A percentile compares a stretch with the other conserved stretches of the same genome.
Evolutionary conservation across 805 yeast species (phyloP).

Genomic region (Wickerhamiella qilinensis): DNA sequence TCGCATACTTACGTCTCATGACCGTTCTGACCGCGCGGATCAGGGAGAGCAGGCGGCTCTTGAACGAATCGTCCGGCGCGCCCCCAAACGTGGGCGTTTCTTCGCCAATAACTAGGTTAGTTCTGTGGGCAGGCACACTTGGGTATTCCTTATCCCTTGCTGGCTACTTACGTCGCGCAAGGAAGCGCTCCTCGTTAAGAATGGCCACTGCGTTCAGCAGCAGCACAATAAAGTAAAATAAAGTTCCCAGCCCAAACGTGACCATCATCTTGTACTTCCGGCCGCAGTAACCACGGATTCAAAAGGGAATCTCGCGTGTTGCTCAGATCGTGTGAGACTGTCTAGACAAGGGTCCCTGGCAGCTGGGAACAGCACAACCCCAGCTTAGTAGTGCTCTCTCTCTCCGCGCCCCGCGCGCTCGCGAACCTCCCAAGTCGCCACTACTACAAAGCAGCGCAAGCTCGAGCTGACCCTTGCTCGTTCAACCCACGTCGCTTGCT

Average conservation of each 20-base stretch:
- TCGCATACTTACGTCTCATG: slow-evolving; percentile 36
- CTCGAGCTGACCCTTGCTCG: too few relatives aligned
- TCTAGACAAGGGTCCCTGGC: too few relatives aligned
- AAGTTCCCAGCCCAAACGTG: slow-evolving; percentile 25
- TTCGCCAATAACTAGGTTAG: slow-evolving; percentile 26
- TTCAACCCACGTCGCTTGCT: too few relatives aligned
- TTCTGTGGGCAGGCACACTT: neutral
- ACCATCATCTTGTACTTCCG: too few relatives aligned
- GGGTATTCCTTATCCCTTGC: neutral
- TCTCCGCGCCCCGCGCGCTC: too few relatives aligned
- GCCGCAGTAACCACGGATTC: too few relatives aligned
- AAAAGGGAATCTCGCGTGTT: too few relatives aligned
- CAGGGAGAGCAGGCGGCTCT: slow-evolving; percentile 42
- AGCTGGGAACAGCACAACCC: too few relatives aligned
- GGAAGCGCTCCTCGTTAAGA: slow-evolving; percentile 62
- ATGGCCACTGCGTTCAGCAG: slow-evolving; percentile 63
- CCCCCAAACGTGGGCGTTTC: slow-evolving; percentile 31
- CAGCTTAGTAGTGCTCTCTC: too few relatives aligned
- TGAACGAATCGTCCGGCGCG: slow-evolving; percentile 30
- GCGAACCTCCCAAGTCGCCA: too few relatives aligned
- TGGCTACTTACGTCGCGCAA: slow-evolving; percentile 37
- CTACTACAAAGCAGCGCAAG: too few relatives aligned
- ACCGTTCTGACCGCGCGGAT: slow-evolving; percentile 64
- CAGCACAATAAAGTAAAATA: slow-evolving; percentile 25
- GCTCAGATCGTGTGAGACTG: too few relatives aligned